Evolutionary conservation across 2,329 filamentous ascomycete genomes (phyloP).

Genomic region (Pseudonectria foliicola): DNA sequence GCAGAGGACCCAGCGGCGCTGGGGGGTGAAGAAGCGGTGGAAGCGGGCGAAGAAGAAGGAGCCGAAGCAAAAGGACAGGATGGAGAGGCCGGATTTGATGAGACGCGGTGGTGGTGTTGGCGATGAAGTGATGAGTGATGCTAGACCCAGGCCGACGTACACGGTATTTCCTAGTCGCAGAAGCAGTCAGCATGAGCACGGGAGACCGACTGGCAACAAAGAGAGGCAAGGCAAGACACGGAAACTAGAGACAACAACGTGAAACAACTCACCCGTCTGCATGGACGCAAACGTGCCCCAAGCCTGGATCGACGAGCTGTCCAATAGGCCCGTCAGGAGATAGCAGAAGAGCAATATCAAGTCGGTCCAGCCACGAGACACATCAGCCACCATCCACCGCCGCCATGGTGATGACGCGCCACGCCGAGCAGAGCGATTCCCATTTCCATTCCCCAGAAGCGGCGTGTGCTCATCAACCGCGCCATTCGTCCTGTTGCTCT

Average conservation of each 20-base stretch:
- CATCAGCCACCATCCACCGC: constrained; percentile 31
- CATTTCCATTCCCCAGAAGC: neutral
- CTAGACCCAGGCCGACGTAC: constrained; percentile 65
- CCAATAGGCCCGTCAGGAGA: constrained; percentile 66
- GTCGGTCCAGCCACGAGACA: constrained; percentile 58
- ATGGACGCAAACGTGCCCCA: constrained; percentile 76
- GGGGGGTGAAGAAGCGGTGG: constrained; percentile 53
- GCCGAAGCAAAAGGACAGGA: constrained; percentile 63
- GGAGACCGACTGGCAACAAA: too few relatives aligned
- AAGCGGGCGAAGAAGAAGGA: constrained; percentile 63
- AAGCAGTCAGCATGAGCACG: neutral
- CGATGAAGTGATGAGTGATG: constrained; percentile 37
- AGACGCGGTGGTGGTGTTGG: constrained; percentile 19
- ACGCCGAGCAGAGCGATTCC: neutral
- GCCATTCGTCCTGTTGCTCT: neutral
- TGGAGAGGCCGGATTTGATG: constrained; percentile 59
- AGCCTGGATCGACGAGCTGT: constrained; percentile 65
- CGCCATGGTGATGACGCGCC: neutral
- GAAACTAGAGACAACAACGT: too few relatives aligned
- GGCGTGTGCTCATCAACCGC: neutral
- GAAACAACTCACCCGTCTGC: constrained; percentile 62
- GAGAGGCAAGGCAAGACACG: too few relatives aligned
- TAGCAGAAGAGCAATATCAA: constrained; percentile 63
- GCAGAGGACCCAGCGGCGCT: constrained; percentile 56
- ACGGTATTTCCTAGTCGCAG: constrained; percentile 57